A percentile compares a stretch with the other conserved stretches of the same genome.
Conservation (phyloP, 176 grass and related monocot genomes). For the Poa annua region DNA sequence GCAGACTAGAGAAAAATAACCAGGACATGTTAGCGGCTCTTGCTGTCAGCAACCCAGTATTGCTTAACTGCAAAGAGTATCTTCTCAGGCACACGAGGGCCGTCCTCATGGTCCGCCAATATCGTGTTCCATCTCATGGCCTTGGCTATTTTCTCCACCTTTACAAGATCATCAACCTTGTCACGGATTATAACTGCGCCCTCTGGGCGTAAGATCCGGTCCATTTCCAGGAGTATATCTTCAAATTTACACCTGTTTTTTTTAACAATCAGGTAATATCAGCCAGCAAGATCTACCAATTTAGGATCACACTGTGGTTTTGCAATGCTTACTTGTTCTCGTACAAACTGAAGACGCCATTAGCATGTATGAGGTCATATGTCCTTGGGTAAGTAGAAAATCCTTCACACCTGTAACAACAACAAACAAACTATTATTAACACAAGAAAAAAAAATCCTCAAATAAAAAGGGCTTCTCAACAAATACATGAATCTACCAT, state of each 20-base stretch:
- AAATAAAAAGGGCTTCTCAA: constrained; percentile 12
- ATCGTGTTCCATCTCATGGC: constrained; percentile 74
- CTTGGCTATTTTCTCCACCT: constrained; percentile 65
- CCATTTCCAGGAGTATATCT: constrained; percentile 92
- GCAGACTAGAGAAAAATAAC: not conserved
- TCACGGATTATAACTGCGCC: constrained; percentile 80
- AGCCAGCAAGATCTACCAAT: constrained; percentile 23
- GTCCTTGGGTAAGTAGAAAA: constrained; percentile 98
- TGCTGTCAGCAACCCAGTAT: constrained; percentile 59
- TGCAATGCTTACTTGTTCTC: constrained; percentile 62
- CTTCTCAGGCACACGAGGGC: constrained; percentile 79
- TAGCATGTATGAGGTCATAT: constrained; percentile 90
- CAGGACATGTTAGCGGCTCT: constrained; percentile 35
- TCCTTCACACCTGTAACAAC: constrained; percentile 80
- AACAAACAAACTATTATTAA: constrained; percentile 29
- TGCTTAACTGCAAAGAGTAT: constrained; percentile 77
- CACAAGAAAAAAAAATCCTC: not conserved
- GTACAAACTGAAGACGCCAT: constrained; percentile 73
- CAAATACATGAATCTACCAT: not conserved
- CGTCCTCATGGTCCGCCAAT: constrained; percentile 66
- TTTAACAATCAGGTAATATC: constrained; percentile 26
- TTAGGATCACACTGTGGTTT: constrained; percentile 1
- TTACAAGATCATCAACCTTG: constrained; percentile 60
- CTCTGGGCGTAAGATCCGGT: constrained; percentile 83
- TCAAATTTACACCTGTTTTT: constrained; percentile 74